Base-by-base conservation (phyloP, 2,329 filamentous ascomycete genomes). In the Celoporthe dispersa region DNA sequence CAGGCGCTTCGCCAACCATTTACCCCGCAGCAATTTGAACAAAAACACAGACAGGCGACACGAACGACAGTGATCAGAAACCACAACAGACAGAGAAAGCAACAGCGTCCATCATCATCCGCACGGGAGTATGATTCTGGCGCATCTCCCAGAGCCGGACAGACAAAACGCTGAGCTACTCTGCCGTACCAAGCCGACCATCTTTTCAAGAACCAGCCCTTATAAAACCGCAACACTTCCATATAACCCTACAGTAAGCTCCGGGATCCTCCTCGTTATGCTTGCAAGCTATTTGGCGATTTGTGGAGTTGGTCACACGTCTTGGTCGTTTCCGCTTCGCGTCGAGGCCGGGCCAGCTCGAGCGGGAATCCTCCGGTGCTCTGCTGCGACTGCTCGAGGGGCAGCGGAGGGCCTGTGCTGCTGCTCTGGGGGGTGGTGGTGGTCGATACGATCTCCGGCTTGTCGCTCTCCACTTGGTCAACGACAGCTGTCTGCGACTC, bases 211-310 rank as follows among this genome's bases (percentile, higher is more conserved):
- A 7, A 22, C 70, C 70, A 68, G 53, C 68, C 68, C 68, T 72
- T 72, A 31, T 41, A n/a, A 41, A 39, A 59, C 57, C 68, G 31
- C 63, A 57, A 66, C 61, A 66, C 64, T 72, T 55, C 31, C 57
- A 48, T 72, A 44, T 41, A 70, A 41, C 66, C 68, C 65, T 71
- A 71, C 62, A 70, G 31, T 68, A 41, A 55, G 63, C 63, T 64
- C 44, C 63, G 57, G 39, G 35, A 64, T 19, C 53, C 31, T 25
- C 64, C 61, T 60, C 55, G 33, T 41, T 35, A 53, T 48, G 28
- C 19, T 25, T 61, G 33, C 33, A 6, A 37, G 39, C 28, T 44
- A 59, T 59, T 44, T 60, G 60, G 41, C 39, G 22, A 48, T 64
- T 28, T 25, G 55, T 44, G 37, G 6, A n/a, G 35, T 22, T 66